Conservation (phyloP, 2,329 filamentous ascomycete genomes). For the Graphilbum sp. region DNA sequence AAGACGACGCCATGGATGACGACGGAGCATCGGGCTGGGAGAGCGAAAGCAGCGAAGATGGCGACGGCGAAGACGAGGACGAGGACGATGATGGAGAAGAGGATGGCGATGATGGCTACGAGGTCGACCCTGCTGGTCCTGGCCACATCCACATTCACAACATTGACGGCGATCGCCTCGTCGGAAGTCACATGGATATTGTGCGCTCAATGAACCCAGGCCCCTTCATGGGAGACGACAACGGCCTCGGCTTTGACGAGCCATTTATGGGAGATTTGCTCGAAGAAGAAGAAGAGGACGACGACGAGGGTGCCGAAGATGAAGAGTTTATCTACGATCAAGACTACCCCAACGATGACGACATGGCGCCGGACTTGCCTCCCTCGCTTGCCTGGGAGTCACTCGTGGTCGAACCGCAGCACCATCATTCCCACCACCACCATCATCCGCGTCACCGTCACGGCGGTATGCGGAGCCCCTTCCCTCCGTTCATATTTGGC, state of each 20-base stretch:
- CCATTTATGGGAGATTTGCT: conserved; percentile 40
- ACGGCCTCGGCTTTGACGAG: conserved; percentile 33
- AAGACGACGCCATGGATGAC: conserved; percentile 42
- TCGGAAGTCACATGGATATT: conserved; percentile 15
- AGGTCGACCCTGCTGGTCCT: background rate
- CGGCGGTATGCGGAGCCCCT: conserved; percentile 36
- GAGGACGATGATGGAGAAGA: conserved; percentile 35
- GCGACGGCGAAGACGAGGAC: conserved; percentile 32
- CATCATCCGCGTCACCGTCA: conserved; percentile 37
- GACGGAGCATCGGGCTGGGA: conserved; percentile 46
- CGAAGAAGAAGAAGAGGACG: conserved; percentile 44
- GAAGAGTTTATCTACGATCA: conserved; percentile 47
- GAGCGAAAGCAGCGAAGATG: conserved; percentile 40
- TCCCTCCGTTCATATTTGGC: conserved; percentile 41
- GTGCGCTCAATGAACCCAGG: conserved; percentile 5
- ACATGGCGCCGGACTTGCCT: conserved; percentile 25
- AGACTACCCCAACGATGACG: conserved; percentile 30
- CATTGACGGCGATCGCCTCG: conserved; percentile 18
- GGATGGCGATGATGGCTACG: background rate
- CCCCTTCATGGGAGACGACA: conserved; percentile 23
- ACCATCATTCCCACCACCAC: conserved; percentile 14
- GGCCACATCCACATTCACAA: conserved; percentile 20
- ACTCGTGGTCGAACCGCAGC: conserved; percentile 31
- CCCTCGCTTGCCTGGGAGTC: conserved; percentile 40
- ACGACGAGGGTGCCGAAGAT: conserved; percentile 57